Evolutionary conservation across 169 alveolate genomes (phyloP).

Genomic region (Eimeria praecox): DNA sequence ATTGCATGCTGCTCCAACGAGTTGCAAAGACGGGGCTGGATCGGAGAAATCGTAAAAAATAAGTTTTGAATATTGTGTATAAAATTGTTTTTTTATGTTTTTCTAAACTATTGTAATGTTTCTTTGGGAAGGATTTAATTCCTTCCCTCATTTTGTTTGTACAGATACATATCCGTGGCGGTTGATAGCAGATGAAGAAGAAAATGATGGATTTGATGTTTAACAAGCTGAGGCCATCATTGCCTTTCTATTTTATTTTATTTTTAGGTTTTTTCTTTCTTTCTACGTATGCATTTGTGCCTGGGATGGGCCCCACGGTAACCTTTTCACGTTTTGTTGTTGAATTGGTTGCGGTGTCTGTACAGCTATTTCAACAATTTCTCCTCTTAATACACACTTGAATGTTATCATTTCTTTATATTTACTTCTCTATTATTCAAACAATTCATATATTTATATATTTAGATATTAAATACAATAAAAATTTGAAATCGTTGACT

Average conservation of each 20-base stretch:
- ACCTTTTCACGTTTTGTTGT: not conserved
- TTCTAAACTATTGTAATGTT: not conserved
- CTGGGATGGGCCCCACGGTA: slow-evolving; percentile 72
- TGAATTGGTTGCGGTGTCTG: no score
- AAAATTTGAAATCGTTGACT: no score
- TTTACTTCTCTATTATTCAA: no score
- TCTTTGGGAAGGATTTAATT: not conserved
- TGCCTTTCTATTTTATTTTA: not conserved
- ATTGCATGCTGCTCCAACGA: not conserved
- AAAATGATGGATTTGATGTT: not conserved
- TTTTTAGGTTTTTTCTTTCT: not conserved
- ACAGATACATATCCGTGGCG: not conserved
- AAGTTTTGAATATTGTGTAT: not conserved
- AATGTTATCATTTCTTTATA: no score
- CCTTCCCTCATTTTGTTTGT: not conserved
- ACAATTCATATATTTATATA: no score
- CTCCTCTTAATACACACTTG: no score
- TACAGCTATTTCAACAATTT: no score
- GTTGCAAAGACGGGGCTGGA: not conserved
- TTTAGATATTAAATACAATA: no score
- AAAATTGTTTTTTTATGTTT: not conserved
- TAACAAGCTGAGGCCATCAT: no score
- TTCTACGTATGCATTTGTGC: not conserved
- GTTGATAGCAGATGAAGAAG: slow-evolving; percentile 8
- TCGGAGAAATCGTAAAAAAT: not conserved